Evolutionary conservation across 768 basidiomycete genomes (phyloP).

Genomic region (Tricholoma sp.): DNA sequence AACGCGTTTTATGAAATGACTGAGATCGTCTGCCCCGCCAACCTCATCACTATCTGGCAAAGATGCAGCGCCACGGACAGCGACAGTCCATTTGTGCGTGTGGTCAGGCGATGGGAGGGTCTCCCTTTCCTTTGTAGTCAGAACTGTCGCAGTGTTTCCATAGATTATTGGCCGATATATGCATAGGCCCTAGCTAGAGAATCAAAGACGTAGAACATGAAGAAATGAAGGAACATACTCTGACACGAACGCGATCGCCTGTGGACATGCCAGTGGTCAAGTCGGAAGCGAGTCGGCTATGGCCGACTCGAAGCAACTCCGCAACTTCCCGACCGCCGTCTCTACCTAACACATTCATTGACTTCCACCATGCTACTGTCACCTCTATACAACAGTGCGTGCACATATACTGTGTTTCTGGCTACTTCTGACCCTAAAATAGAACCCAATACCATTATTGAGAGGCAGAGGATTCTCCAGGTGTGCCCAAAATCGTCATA

Average conservation of each 20-base stretch:
- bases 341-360: slow-evolving; percentile 18
- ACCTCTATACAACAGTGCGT: slow-evolving; percentile 64
- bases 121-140: slow-evolving; percentile 71
- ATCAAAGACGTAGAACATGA: slow-evolving; percentile 6
- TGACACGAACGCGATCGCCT: slow-evolving; percentile 74
- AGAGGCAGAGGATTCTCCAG: slow-evolving; percentile 65
- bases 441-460: slow-evolving; percentile 63
- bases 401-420: not conserved
- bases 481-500: slow-evolving; percentile 28
- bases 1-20: slow-evolving; percentile 92
- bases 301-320: slow-evolving; percentile 28
- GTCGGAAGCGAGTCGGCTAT: slow-evolving; percentile 28
- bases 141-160: slow-evolving; percentile 84
- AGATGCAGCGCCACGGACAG: slow-evolving; percentile 84
- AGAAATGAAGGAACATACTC: slow-evolving; percentile 44
- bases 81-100: slow-evolving; percentile 96
- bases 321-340: slow-evolving; percentile 31
- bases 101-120: slow-evolving; percentile 58
- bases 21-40: slow-evolving; percentile 86
- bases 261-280: slow-evolving; percentile 39
- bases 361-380: slow-evolving; percentile 45
- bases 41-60: slow-evolving; percentile 68
- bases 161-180: slow-evolving; percentile 92
- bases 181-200: slow-evolving; percentile 62
- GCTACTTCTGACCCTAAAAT: slow-evolving; percentile 2